phyloP scores from a whole-genome alignment of 768 basidiomycete species.

The Agaricus subrufescens region DNA sequence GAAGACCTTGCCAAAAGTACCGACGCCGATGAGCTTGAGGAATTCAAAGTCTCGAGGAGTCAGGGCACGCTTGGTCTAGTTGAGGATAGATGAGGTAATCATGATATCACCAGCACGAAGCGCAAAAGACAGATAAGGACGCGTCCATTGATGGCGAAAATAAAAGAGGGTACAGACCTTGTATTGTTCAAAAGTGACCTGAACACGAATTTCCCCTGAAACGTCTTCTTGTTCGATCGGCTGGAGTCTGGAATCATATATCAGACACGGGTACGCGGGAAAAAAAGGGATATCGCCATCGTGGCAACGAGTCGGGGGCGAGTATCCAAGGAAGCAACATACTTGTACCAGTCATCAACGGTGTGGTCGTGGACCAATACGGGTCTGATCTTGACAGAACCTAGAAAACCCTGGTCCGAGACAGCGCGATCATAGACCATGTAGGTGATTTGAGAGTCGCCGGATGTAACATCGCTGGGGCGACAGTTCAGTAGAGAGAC shows the following conservation, averaged over 20 bases:
- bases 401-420: slow-evolving; percentile 84
- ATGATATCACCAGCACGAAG: slow-evolving; percentile 6
- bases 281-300: background rate
- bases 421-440: slow-evolving; percentile 89
- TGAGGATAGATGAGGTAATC: slow-evolving; percentile 12
- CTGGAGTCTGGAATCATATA: slow-evolving; percentile 46
- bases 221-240: slow-evolving; percentile 79
- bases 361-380: slow-evolving; percentile 88
- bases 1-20: slow-evolving; percentile 98
- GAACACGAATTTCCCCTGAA: slow-evolving; percentile 90
- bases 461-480: slow-evolving; percentile 87
- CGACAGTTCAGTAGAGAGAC: background rate
- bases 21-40: slow-evolving; percentile 96
- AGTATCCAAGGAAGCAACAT: slow-evolving; percentile 28
- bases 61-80: slow-evolving; percentile 77
- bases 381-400: slow-evolving; percentile 88
- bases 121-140: background rate
- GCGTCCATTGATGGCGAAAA: slow-evolving; percentile 1
- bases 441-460: slow-evolving; percentile 76
- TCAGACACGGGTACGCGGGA: background rate
- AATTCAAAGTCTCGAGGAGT: slow-evolving; percentile 98
- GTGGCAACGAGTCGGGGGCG: slow-evolving; percentile 12
- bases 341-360: slow-evolving; percentile 98
- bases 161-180: slow-evolving; percentile 52
- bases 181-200: slow-evolving; percentile 89